Evolutionary conservation across 495 filamentous ascomycete species (phyloP).

Genomic region (Podospora bellae-mahoneyi): DNA sequence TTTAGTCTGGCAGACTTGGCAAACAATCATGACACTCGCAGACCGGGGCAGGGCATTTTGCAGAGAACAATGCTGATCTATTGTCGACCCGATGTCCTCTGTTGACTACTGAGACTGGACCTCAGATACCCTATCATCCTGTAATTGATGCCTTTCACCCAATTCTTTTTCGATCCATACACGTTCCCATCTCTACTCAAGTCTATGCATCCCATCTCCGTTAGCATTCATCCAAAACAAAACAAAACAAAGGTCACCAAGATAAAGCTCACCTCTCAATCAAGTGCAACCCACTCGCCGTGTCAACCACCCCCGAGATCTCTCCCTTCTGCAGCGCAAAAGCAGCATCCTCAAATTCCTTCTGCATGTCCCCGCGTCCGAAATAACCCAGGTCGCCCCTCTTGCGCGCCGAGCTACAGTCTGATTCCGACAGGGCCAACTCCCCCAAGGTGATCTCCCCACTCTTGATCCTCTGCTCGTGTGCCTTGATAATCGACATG

Average conservation of each 20-base stretch:
- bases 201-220: background rate
- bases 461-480: slow-evolving; percentile 69
- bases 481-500: slow-evolving; percentile 64
- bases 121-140: background rate
- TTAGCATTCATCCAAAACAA: background rate
- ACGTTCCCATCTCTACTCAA: slow-evolving; percentile 10
- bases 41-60: no score
- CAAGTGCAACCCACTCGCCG: slow-evolving; percentile 90
- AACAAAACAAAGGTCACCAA: background rate
- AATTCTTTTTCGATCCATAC: background rate
- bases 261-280: slow-evolving; percentile 73
- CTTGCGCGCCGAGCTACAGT: slow-evolving; percentile 93
- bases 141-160: background rate
- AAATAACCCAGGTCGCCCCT: slow-evolving; percentile 94
- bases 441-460: slow-evolving; percentile 68
- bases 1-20: no score
- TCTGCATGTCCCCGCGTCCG: slow-evolving; percentile 92
- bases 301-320: slow-evolving; percentile 81
- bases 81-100: background rate
- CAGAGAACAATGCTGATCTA: background rate
- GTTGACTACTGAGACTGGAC: background rate
- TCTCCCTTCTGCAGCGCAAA: slow-evolving; percentile 82
- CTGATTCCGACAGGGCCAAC: slow-evolving; percentile 81
- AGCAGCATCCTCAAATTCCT: slow-evolving; percentile 94
- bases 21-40: background rate